Conservation (phyloP, 768 basidiomycete species). For the Crepidotus variabilis region DNA sequence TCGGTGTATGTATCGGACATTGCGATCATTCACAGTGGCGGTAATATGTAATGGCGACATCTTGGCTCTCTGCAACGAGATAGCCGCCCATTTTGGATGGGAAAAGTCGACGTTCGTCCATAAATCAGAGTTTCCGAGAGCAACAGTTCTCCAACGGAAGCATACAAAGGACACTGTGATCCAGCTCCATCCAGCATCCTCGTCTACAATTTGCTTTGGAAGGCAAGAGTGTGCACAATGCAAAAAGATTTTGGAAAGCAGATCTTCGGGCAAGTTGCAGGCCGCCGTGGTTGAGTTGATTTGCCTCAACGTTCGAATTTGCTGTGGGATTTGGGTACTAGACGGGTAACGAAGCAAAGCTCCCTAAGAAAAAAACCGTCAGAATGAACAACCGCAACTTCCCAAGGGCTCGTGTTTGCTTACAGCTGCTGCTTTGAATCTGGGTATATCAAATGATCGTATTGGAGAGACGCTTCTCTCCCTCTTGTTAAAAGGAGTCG, state of each 20-base stretch:
- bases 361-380: conserved; percentile 6
- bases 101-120: conserved; percentile 39
- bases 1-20: conserved; percentile 26
- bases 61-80: conserved; percentile 29
- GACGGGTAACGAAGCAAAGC: conserved; percentile 19
- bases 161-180: conserved; percentile 31
- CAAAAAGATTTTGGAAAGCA: conserved; percentile 27
- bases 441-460: conserved; percentile 1
- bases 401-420: not conserved
- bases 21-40: conserved; percentile 25
- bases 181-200: conserved; percentile 30
- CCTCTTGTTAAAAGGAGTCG: not conserved
- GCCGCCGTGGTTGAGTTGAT: conserved; percentile 12
- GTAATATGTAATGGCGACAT: conserved; percentile 28
- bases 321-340: conserved; percentile 11
- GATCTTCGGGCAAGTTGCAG: conserved; percentile 24
- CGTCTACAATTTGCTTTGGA: conserved; percentile 1
- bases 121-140: conserved; percentile 26
- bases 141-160: conserved; percentile 30
- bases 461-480: not conserved
- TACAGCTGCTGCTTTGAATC: not conserved
- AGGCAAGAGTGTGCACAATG: conserved; percentile 17
- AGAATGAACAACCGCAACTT: too few species aligned
- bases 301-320: conserved; percentile 11
- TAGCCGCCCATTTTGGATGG: conserved; percentile 26